Evolutionary conservation across 2,329 filamentous ascomycete species (phyloP), one percentile per base, ranked within the genome.

Genomic region (Fonsecaea pugnacius): DNA sequence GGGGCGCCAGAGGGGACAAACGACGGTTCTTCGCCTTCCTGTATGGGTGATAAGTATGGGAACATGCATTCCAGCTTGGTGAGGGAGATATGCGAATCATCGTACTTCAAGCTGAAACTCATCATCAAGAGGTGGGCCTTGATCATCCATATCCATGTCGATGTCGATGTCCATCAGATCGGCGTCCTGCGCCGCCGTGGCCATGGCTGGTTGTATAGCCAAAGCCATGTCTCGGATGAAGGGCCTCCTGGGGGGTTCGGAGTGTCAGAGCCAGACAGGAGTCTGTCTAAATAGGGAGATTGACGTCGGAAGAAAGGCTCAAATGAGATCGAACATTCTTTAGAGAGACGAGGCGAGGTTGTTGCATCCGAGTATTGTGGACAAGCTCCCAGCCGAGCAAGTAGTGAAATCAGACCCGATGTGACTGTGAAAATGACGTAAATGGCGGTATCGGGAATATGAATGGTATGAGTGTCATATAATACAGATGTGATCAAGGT

Each of bases 131-230:
- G 62, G 32, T 35, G 68, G 54, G 30, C 59, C 68, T 53, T 65
- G 52, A 48, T 70, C 70, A 51, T 69, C 70, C 30, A 70, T 56
- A 43, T 71, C 70, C 64, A 71, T 70, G 53, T 71, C 70, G 58
- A 71, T 70, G 56, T 71, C 70, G 51, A 71, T 70, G 55, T 71
- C 70, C 70, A 71, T 71, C 21, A 68, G 57, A 54, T 71, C 70
- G 59, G 68, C 64, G 40, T 68, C 65, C 59, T 64, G 57, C 43
- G 67, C 59, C 63, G 65, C 32, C 8, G 60, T 38, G 24, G 48
- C 55, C 66, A 63, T 46, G 35, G 58, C 33, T 16, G 68, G 58
- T 12, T 58, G 50, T 65, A 71, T 69, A 33, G 68, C 64, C 14
- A 71, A 59, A 57, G 69, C 69, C 69, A 71, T 71, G 27, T 64